Conservation (phyloP, 306 rosid species). For the Ziziphus jujuba region DNA sequence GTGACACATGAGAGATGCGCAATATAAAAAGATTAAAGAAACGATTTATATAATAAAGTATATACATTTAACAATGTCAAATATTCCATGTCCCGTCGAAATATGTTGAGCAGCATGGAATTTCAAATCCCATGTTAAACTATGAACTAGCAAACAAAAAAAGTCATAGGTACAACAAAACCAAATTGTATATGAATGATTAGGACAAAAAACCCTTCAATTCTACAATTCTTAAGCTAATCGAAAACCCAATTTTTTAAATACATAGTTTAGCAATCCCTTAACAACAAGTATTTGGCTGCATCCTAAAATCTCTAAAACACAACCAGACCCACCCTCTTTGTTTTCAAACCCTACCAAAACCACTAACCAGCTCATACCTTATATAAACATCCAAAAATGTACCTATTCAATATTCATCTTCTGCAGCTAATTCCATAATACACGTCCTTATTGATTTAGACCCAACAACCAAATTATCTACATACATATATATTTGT, state of each 20-base stretch:
- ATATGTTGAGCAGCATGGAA: not conserved
- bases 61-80: not conserved
- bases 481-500: not conserved
- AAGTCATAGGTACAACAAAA: not conserved
- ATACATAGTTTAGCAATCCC: too few relatives aligned
- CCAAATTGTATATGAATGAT: constrained; percentile 10
- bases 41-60: not conserved
- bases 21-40: constrained; percentile 15
- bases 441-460: constrained; percentile 23
- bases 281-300: constrained; percentile 20
- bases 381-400: constrained; percentile 15
- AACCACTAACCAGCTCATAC: constrained; percentile 35
- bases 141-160: constrained; percentile 14
- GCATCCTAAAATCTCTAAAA: constrained; percentile 21
- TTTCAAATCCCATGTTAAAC: not conserved
- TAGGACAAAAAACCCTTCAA: constrained; percentile 15
- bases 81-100: not conserved
- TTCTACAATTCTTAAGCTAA: constrained; percentile 8
- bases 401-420: constrained; percentile 8
- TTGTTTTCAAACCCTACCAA: constrained; percentile 25
- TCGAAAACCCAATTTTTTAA: too few relatives aligned
- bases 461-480: constrained; percentile 32
- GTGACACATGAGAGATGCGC: constrained; percentile 25
- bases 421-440: constrained; percentile 10
- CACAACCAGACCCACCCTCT: constrained; percentile 16